Percentiles rank a stretch among this genome's conserved stretches.
Conservation (phyloP, 1,139 yeast genomes). For the Taphrina pruni region DNA sequence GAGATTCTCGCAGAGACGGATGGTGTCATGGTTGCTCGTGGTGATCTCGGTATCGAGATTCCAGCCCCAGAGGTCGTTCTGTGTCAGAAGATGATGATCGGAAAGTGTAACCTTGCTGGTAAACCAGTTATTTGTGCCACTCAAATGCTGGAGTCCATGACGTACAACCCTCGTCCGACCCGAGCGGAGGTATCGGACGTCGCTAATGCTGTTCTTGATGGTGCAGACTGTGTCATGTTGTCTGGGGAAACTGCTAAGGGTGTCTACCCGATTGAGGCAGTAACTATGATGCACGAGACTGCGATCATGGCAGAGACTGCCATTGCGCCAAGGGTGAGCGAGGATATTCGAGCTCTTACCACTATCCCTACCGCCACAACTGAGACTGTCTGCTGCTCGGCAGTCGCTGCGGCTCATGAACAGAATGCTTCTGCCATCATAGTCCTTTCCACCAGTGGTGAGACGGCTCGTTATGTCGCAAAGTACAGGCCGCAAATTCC, state of each 20-base stretch:
- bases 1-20: constrained; percentile 92
- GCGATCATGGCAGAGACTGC: constrained; percentile 96
- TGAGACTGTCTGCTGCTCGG: constrained; percentile 97
- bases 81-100: constrained; percentile 98
- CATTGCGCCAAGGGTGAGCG: constrained; percentile 82
- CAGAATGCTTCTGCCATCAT: constrained; percentile 96
- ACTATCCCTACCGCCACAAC: constrained; percentile 89
- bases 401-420: constrained; percentile 94
- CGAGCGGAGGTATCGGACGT: constrained; percentile 99
- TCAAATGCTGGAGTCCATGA: constrained; percentile 99
- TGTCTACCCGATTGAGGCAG: constrained; percentile 96
- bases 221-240: constrained; percentile 96
- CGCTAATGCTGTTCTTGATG: constrained; percentile 98
- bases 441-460: constrained; percentile 86
- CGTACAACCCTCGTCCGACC: constrained; percentile 99
- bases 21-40: constrained; percentile 99
- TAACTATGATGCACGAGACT: constrained; percentile 98
- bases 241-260: constrained; percentile 99
- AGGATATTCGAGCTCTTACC: constrained; percentile 77
- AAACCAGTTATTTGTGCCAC: constrained; percentile 99
- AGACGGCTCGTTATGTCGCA: constrained; percentile 92
- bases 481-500: constrained; percentile 98
- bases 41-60: constrained; percentile 99
- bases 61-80: constrained; percentile 99
- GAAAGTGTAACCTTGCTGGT: constrained; percentile 98